Base-by-base conservation (phyloP, 495 filamentous ascomycete genomes). In the Tricharina praecox region DNA sequence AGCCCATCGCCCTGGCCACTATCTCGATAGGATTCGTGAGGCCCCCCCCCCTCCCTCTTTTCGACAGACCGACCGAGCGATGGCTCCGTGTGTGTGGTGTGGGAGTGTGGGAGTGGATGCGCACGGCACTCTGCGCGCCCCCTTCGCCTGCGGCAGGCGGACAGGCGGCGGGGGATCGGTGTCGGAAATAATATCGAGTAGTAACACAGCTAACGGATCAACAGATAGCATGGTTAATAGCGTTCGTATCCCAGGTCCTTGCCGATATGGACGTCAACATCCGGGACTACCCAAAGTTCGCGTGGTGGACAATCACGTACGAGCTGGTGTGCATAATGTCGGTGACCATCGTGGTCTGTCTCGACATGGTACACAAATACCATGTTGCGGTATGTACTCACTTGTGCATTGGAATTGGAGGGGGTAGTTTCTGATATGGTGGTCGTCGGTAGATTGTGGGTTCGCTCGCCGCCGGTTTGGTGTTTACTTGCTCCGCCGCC, bases 1-100 rank as follows among this genome's bases (percentile, higher is more conserved):
- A 96, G 67, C 92, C 92, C 2, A 95, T 99, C 67, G 87, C 90
- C 42, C 74, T 96, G 33, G 85, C 86, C 34, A 99, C 90, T 13
- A 74, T 90, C 33, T 93, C 85, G 23, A 94, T 99, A 64, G 77
- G 86, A 48, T 70, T 81, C 51, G 87, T 94, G 75, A 63, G 85
- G 48, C 35, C 73, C 16, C 23, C 40, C 19, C 33, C 41, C 47
- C 28, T 28, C 45, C 48, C 34, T 26, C 25, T 43, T 37, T 21
- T 5, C 7, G 13, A 35, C 25, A 23, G 3, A 13, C 2, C 23
- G 28, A 32, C 28, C 28, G 28, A 32, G 13, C 7, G n/a, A n/a
- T n/a, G n/a, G n/a, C n/a, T n/a, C n/a, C n/a, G n/a, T n/a, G n/a
- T n/a, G n/a, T n/a, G n/a, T n/a, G n/a, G n/a, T n/a, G n/a, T n/a